Evolutionary conservation across 2,329 filamentous ascomycete genomes (phyloP).

Genomic region (Colletotrichum falcatum): DNA sequence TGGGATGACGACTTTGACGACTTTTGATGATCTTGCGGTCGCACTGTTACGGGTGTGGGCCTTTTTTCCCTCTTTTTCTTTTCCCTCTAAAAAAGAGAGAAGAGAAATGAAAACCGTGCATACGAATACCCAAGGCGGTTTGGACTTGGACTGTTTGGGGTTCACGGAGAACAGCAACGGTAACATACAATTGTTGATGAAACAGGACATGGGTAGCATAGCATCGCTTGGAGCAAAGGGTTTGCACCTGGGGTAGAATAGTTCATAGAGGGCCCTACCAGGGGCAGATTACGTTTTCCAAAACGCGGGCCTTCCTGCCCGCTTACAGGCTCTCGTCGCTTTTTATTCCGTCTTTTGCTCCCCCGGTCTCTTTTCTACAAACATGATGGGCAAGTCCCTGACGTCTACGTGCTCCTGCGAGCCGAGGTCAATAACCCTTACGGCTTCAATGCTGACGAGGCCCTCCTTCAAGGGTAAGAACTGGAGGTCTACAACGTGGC

Average conservation of each 20-base stretch:
- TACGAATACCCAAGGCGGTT: constrained; percentile 28
- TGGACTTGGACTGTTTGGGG: constrained; percentile 13
- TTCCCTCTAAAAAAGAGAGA: too few species aligned
- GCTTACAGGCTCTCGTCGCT: not conserved
- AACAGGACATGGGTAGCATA: constrained; percentile 33
- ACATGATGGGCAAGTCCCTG: constrained; percentile 76
- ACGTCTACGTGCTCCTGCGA: constrained; percentile 84
- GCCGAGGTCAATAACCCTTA: constrained; percentile 78
- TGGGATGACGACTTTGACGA: constrained; percentile 70
- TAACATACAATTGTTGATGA: constrained; percentile 26
- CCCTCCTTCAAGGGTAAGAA: constrained; percentile 78
- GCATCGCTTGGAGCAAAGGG: constrained; percentile 16
- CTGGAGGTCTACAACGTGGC: constrained; percentile 78
- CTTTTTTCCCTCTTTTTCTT: not conserved
- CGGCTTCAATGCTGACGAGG: constrained; percentile 76
- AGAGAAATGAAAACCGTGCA: constrained; percentile 1
- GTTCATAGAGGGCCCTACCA: constrained; percentile 2
- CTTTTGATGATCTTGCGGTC: constrained; percentile 49
- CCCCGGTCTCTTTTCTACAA: constrained; percentile 57
- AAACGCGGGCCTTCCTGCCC: not conserved
- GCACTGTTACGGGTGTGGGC: constrained; percentile 40
- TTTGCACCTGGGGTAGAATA: constrained; percentile 16
- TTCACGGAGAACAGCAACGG: constrained; percentile 7
- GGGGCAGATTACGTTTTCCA: constrained; percentile 8
- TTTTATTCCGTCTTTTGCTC: constrained; percentile 28